Conservation (phyloP, 2,329 filamentous ascomycete species). For the Periconia macrospinosa region DNA sequence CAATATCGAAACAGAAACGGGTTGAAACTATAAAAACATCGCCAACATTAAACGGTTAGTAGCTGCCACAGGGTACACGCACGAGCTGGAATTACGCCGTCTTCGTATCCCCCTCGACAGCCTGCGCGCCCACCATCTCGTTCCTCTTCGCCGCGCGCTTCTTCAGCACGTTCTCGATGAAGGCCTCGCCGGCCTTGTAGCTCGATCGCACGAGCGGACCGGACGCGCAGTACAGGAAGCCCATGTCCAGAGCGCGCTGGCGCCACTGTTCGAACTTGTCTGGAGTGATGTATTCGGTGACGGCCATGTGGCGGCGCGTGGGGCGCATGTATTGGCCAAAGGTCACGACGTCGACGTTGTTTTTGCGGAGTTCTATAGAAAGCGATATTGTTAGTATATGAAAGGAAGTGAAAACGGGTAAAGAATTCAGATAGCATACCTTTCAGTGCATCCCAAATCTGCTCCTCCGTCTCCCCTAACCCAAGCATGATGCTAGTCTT, state of each 20-base stretch:
- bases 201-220: conserved; percentile 91
- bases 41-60: too few species aligned
- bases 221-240: conserved; percentile 94
- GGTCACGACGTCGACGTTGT: conserved; percentile 89
- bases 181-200: conserved; percentile 97
- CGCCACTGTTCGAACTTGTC: conserved; percentile 91
- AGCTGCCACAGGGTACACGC: too few species aligned
- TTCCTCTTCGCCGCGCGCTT: conserved; percentile 61
- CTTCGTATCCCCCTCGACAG: conserved; percentile 9
- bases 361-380: conserved; percentile 69
- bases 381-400: conserved; percentile 6
- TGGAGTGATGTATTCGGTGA: conserved; percentile 92
- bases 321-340: conserved; percentile 99
- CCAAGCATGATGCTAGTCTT: conserved; percentile 99
- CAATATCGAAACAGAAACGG: too few species aligned
- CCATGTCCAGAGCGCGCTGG: conserved; percentile 86
- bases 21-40: too few species aligned
- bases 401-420: background rate
- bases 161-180: conserved; percentile 96
- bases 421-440: conserved; percentile 46
- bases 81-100: background rate
- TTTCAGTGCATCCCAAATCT: conserved; percentile 76
- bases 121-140: conserved; percentile 16
- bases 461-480: conserved; percentile 85
- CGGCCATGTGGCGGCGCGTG: conserved; percentile 96